Conservation (phyloP, 164 flowering plant genomes). For the Magnolia officinalis region DNA sequence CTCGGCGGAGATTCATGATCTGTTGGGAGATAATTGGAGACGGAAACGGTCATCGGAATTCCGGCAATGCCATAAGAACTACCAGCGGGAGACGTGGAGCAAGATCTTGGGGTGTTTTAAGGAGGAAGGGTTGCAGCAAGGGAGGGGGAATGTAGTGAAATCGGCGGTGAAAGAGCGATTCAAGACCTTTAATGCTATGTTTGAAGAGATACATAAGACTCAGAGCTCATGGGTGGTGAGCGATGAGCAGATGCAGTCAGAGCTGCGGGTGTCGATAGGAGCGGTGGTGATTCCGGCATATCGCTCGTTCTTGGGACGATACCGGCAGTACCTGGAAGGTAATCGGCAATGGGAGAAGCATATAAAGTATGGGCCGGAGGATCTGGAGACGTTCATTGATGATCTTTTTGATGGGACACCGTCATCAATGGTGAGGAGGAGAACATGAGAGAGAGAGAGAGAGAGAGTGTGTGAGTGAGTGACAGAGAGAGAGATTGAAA, state of each 20-base stretch:
- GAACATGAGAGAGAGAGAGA: conserved; percentile 8
- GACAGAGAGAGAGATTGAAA: background rate
- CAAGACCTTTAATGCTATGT: conserved; percentile 61
- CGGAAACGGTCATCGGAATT: conserved; percentile 57
- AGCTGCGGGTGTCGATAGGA: conserved; percentile 73
- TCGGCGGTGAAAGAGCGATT: conserved; percentile 71
- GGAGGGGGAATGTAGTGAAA: conserved; percentile 53
- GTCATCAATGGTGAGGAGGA: conserved; percentile 52
- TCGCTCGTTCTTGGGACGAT: conserved; percentile 76
- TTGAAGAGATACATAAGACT: conserved; percentile 79
- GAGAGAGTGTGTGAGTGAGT: background rate
- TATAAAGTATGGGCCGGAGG: conserved; percentile 81
- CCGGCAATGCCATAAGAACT: conserved; percentile 70
- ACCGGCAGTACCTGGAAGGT: conserved; percentile 50
- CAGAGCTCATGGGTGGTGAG: conserved; percentile 84
- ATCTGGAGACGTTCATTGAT: conserved; percentile 69
- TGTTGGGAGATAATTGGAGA: conserved; percentile 64
- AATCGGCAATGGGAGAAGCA: conserved; percentile 74
- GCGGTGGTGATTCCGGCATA: conserved; percentile 86
- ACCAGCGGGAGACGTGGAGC: conserved; percentile 81
- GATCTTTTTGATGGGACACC: conserved; percentile 77
- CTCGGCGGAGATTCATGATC: conserved; percentile 44
- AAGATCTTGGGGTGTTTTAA: conserved; percentile 46
- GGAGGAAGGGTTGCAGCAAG: conserved; percentile 52
- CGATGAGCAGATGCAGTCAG: conserved; percentile 85